Base-by-base conservation (phyloP, 768 basidiomycete species). In the Collybiopsis confluens region DNA sequence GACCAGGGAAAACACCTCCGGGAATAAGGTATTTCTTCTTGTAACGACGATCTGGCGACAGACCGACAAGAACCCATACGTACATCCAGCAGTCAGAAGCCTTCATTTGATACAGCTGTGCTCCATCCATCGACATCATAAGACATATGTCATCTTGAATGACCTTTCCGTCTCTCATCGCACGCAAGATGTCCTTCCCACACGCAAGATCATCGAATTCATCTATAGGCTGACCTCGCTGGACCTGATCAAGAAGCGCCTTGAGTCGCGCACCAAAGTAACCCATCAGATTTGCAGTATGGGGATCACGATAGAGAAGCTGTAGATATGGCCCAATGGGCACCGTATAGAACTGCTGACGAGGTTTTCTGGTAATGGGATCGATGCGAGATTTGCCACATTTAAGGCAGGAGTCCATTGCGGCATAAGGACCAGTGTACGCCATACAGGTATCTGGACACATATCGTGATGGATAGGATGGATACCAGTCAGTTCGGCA, bases 21-120 rank as follows among this genome's bases (percentile, higher is more conserved):
- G 67, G 69, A 43, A 70, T 37, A 6, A 73, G 61, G 50, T 61
- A 54, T 15, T 54, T 51, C 40, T 69, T 71, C 41, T 68, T 67
- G 56, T 67, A 70, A 0, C 64, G 58, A 6, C 49, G n/a, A 11
- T 62, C 58, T 0, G 70, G 75, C 0, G 54, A 21, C 1, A 68
- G 51, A 52, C 73, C 67, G 0, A 72, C 13, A 0, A 78, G 38
- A 1, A 77, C 52, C 71, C 72, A 77, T 1, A 76, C 71, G 11
- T 62, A 65, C 0, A 71, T 62, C 68, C 70, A 71, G 16, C 61
- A 62, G 24, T 63, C 61, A 4, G 73, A 65, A 2, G 11, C 40
- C 56, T 74, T 76, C 57, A 61, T 61, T 6, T 51, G 49, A 54
- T 74, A 74, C 2, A 78, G 65, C 54, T 78, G 75, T 0, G 70